Conservation (phyloP, 208 protist species). For the Leishmania gerbilli region DNA sequence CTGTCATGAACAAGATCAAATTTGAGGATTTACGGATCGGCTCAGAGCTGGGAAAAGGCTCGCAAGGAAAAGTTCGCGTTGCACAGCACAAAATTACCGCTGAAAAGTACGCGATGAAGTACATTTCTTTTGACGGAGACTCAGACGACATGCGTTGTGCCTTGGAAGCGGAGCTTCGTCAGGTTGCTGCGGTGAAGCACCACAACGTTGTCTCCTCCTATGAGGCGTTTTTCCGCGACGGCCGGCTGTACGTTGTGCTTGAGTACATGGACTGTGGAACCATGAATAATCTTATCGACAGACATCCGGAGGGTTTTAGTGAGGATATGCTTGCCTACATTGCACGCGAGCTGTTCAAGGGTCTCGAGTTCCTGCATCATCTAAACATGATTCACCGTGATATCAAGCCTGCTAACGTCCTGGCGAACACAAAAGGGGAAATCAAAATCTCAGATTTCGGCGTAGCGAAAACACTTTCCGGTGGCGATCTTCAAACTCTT, state of each 20-base stretch:
- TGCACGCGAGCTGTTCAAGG: conserved; percentile 81
- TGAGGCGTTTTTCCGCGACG: conserved; percentile 91
- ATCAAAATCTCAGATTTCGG: conserved; percentile 98
- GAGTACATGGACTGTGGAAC: conserved; percentile 92
- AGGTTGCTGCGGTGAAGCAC: conserved; percentile 85
- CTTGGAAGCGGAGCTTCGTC: conserved; percentile 77
- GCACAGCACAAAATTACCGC: conserved; percentile 67
- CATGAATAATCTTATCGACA: conserved; percentile 84
- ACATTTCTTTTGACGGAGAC: conserved; percentile 76
- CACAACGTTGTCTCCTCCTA: conserved; percentile 91
- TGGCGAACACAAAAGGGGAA: conserved; percentile 95
- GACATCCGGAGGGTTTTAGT: conserved; percentile 63
- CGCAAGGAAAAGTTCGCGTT: conserved; percentile 88
- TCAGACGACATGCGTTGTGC: conserved; percentile 70
- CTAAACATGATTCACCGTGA: conserved; percentile 95
- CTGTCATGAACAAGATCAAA: conserved; percentile 75
- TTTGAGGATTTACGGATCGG: conserved; percentile 89
- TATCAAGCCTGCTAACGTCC: conserved; percentile 97
- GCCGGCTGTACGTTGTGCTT: conserved; percentile 85
- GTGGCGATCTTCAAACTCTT: conserved; percentile 74
- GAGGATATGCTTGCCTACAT: conserved; percentile 88
- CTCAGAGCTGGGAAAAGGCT: conserved; percentile 79
- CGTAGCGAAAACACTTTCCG: conserved; percentile 88
- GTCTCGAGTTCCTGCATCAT: conserved; percentile 83
- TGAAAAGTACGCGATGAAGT: conserved; percentile 90